A percentile compares a stretch with the other conserved stretches of the same genome.
Evolutionary conservation across 75 land plant species (phyloP).

Genomic region (Cunninghamia lanceolata): DNA sequence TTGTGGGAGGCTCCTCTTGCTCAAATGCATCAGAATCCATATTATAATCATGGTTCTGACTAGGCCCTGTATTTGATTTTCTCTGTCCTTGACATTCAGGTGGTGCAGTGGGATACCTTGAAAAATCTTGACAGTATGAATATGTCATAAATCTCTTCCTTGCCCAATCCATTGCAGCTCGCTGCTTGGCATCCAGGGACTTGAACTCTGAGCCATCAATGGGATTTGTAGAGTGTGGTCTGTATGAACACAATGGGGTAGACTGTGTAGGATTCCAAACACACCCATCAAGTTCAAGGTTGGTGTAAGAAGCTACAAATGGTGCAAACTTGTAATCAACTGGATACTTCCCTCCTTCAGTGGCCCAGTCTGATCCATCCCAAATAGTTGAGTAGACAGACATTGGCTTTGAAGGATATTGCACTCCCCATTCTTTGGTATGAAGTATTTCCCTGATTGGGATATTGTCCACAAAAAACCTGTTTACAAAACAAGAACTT

Average conservation of each 20-base stretch:
- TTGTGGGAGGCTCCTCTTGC: slow-evolving; percentile 5
- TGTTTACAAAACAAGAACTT: not conserved
- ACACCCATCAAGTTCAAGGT: slow-evolving; percentile 54
- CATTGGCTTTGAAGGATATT: slow-evolving; percentile 74
- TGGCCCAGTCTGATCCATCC: slow-evolving; percentile 83
- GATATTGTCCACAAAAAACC: slow-evolving; percentile 15
- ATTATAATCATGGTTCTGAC: not conserved
- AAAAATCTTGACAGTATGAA: slow-evolving; percentile 48
- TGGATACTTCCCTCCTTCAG: slow-evolving; percentile 64
- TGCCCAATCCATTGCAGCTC: slow-evolving; percentile 31
- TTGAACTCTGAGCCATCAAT: slow-evolving; percentile 29
- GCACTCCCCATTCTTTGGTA: slow-evolving; percentile 16
- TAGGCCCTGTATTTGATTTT: not conserved
- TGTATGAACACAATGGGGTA: slow-evolving; percentile 8
- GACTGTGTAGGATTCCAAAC: slow-evolving; percentile 2
- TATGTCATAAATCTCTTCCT: slow-evolving; percentile 43
- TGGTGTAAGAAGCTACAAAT: slow-evolving; percentile 38
- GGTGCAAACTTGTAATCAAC: slow-evolving; percentile 70
- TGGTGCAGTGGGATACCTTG: slow-evolving; percentile 42
- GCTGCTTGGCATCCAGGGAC: slow-evolving; percentile 28
- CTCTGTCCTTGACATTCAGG: slow-evolving; percentile 37
- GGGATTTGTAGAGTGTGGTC: slow-evolving; percentile 21
- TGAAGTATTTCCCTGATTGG: slow-evolving; percentile 47
- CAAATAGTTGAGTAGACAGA: slow-evolving; percentile 65
- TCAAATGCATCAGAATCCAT: not conserved